These are phyloP conservation scores for Apostasia shenzhenica DNA, from an alignment of 106 monocot genomes.

Conservation along the genomic window DNA sequence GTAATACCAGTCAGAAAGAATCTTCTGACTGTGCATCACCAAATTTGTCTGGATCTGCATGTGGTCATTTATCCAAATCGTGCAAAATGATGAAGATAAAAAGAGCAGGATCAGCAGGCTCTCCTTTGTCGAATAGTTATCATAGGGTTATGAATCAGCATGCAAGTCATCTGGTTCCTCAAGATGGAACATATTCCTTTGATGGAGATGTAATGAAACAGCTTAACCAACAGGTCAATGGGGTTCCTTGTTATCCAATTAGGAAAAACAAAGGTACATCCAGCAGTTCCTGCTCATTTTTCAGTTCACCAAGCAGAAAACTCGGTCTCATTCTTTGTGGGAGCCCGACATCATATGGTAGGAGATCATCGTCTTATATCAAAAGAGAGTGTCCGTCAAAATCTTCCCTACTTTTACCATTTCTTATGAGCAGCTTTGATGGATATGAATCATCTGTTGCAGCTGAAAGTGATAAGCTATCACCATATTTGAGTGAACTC, in stretches of 20 bases:
- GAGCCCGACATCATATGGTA: background rate
- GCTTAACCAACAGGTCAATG: background rate
- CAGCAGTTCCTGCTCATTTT: slow-evolving; percentile 14
- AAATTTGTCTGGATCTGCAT: slow-evolving; percentile 1
- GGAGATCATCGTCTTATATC: background rate
- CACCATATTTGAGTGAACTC: slow-evolving; percentile 18
- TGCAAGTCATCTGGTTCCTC: background rate
- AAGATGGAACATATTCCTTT: slow-evolving; percentile 7
- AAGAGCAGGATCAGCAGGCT: slow-evolving; percentile 13
- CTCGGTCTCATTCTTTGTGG: slow-evolving; percentile 16
- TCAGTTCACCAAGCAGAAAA: slow-evolving; percentile 18
- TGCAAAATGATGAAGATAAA: slow-evolving; percentile 8
- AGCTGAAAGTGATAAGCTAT: slow-evolving; percentile 9
- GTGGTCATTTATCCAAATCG: slow-evolving; percentile 1
- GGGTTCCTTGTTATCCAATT: slow-evolving; percentile 10
- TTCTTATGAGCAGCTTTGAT: slow-evolving; percentile 13
- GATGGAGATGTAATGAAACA: slow-evolving; percentile 7
- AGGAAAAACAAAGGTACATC: slow-evolving; percentile 7
- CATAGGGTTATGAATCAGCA: background rate
- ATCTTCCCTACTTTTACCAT: slow-evolving; percentile 8
- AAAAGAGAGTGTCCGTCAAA: slow-evolving; percentile 8
- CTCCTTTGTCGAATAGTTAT: slow-evolving; percentile 11
- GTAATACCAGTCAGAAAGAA: background rate
- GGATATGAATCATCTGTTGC: slow-evolving; percentile 4
- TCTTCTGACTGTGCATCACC: slow-evolving; percentile 14